phyloP scores from a whole-genome alignment of 176 grass and related monocot genomes.

The Leersia perrieri region DNA sequence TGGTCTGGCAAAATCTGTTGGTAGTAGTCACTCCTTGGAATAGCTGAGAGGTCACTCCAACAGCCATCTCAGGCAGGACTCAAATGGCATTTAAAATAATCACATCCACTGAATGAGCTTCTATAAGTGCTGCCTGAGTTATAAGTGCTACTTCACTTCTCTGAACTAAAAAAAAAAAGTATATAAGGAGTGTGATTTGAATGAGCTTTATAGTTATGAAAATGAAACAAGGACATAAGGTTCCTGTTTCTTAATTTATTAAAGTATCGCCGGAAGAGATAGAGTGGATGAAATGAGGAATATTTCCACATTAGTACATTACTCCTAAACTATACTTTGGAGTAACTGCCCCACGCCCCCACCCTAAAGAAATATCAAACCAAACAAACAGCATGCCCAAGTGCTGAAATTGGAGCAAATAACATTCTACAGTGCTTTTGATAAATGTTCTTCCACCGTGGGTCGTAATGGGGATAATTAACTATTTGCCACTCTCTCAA shows the following conservation, averaged over 20 bases:
- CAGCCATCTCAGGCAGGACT: conserved; percentile 52
- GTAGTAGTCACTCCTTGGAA: conserved; percentile 50
- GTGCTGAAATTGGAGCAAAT: too few relatives aligned
- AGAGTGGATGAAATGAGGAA: background rate
- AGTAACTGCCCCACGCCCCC: too few relatives aligned
- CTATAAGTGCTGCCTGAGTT: conserved; percentile 21
- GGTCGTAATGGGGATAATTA: too few relatives aligned
- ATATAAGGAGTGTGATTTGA: background rate
- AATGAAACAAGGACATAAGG: background rate
- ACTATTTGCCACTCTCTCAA: too few relatives aligned
- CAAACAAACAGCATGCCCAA: too few relatives aligned
- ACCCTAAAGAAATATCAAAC: too few relatives aligned
- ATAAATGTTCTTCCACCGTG: background rate
- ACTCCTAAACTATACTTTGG: background rate
- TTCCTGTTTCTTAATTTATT: background rate
- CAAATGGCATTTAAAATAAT: conserved; percentile 21
- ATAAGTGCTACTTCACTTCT: background rate
- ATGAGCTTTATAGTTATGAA: background rate
- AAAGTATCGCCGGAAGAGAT: background rate
- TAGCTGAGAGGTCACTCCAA: conserved; percentile 61
- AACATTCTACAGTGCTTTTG: too few relatives aligned
- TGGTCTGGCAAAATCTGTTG: conserved; percentile 35
- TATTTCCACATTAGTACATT: background rate
- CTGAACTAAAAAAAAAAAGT: conserved; percentile 32
- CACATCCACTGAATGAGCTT: conserved; percentile 32